Conservation (phyloP, 192 early-diverging fungal genomes). For the Coemansia sp. region DNA sequence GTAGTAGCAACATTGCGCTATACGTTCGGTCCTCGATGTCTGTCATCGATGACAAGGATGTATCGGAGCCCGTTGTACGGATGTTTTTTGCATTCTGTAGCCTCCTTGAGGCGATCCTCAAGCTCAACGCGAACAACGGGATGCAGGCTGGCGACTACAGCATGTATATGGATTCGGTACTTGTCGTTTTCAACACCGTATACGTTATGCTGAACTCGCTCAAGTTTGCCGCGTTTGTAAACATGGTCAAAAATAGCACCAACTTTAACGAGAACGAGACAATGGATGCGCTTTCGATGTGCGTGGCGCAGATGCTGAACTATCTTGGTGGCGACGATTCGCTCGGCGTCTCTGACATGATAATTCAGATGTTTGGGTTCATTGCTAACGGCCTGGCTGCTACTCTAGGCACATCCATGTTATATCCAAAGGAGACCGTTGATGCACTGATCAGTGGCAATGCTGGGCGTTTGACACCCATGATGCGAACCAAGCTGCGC, state of each 20-base stretch:
- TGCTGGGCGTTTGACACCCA: constrained; percentile 9
- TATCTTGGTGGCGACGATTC: constrained; percentile 29
- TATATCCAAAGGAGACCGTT: constrained; percentile 34
- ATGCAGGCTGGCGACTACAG: constrained; percentile 8
- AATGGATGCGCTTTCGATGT: constrained; percentile 37
- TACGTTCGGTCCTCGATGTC: constrained; percentile 29
- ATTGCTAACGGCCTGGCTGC: constrained; percentile 39
- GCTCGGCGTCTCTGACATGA: constrained; percentile 20
- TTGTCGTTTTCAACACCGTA: constrained; percentile 34
- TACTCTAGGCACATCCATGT: constrained; percentile 33
- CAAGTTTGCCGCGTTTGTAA: constrained; percentile 42
- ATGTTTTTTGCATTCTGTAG: constrained; percentile 49
- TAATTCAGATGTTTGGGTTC: constrained; percentile 36
- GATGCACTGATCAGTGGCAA: constrained; percentile 20
- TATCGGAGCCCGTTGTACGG: constrained; percentile 32
- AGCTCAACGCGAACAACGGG: constrained; percentile 17
- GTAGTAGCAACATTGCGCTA: constrained; percentile 31
- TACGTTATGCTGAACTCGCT: constrained; percentile 48
- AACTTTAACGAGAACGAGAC: constrained; percentile 39
- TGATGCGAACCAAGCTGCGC: constrained; percentile 18
- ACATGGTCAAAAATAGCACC: constrained; percentile 23
- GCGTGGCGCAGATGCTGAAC: constrained; percentile 44
- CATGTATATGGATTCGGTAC: constrained; percentile 24
- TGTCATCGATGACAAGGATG: constrained; percentile 9
- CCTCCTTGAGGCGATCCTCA: constrained; percentile 41